These are phyloP conservation scores for Coprinellus micaceus DNA, from an alignment of 768 basidiomycete species.

Conservation along the genomic window DNA sequence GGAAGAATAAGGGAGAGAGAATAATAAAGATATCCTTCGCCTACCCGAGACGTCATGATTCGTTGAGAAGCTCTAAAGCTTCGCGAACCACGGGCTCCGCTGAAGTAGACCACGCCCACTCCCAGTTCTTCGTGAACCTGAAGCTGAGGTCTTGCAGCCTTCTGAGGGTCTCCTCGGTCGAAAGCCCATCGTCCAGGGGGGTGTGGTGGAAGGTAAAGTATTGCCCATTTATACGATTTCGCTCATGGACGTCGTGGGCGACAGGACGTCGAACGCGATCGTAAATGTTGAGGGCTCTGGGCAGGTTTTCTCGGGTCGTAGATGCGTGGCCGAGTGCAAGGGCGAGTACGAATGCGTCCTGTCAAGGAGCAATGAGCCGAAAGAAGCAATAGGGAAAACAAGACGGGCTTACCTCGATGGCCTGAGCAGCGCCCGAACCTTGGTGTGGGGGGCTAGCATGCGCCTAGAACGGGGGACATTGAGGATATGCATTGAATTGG, in stretches of 20 bases:
- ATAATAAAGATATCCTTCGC: no score
- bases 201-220: conserved; percentile 37
- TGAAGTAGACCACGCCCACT: conserved; percentile 58
- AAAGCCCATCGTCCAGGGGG: conserved; percentile 24
- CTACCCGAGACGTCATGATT: conserved; percentile 1
- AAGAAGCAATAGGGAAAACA: conserved; percentile 2
- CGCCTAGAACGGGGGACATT: conserved; percentile 27
- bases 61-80: conserved; percentile 5
- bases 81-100: conserved; percentile 26
- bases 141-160: conserved; percentile 38
- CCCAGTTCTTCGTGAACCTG: conserved; percentile 49
- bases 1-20: no score
- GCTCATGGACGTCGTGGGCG: conserved; percentile 34
- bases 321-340: conserved; percentile 42
- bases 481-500: background rate
- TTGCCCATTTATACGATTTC: conserved; percentile 38
- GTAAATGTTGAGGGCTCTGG: conserved; percentile 42
- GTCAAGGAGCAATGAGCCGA: conserved; percentile 4
- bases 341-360: conserved; percentile 51
- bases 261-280: conserved; percentile 49
- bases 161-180: conserved; percentile 24
- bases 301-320: conserved; percentile 37
- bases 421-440: conserved; percentile 58
- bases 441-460: conserved; percentile 55
- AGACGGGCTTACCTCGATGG: conserved; percentile 41